Conservation (phyloP, 78 protist species). For the Dictyostelium firmibasis region DNA sequence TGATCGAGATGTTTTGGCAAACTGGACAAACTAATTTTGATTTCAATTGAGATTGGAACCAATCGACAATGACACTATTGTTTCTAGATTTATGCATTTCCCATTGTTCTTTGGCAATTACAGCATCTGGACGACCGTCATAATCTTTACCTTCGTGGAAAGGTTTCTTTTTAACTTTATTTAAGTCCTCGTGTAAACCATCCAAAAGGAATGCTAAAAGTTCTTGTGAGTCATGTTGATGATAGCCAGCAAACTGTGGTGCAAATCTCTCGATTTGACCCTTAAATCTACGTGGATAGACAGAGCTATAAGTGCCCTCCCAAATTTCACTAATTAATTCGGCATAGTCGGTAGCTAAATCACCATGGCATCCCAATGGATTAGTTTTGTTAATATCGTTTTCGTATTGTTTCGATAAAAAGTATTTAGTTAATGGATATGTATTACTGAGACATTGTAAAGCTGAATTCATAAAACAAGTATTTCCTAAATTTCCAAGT, state of each 20-base stretch:
- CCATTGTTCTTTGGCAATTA: constrained; percentile 84
- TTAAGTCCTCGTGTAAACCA: constrained; percentile 96
- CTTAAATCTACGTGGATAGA: constrained; percentile 84
- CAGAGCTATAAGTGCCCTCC: neutral
- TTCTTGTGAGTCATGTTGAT: constrained; percentile 94
- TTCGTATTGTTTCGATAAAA: constrained; percentile 24
- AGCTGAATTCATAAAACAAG: constrained; percentile 92
- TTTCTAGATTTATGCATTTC: constrained; percentile 75
- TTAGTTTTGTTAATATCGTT: constrained; percentile 83
- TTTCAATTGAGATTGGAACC: constrained; percentile 81
- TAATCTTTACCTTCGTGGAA: constrained; percentile 53
- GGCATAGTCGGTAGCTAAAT: constrained; percentile 77
- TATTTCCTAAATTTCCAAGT: constrained; percentile 94
- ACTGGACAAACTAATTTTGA: constrained; percentile 79
- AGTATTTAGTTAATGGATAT: constrained; percentile 51
- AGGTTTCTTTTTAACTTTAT: constrained; percentile 85
- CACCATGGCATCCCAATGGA: constrained; percentile 88
- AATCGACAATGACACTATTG: constrained; percentile 85
- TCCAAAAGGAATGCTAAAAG: constrained; percentile 76
- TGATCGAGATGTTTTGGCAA: constrained; percentile 54
- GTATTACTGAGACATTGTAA: constrained; percentile 87
- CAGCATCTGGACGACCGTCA: constrained; percentile 71
- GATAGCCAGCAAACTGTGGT: constrained; percentile 86
- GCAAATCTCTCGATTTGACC: constrained; percentile 75
- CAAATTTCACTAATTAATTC: constrained; percentile 74